Evolutionary conservation across 2,329 filamentous ascomycete genomes (phyloP).

Genomic region (Epichloe glyceriae): DNA sequence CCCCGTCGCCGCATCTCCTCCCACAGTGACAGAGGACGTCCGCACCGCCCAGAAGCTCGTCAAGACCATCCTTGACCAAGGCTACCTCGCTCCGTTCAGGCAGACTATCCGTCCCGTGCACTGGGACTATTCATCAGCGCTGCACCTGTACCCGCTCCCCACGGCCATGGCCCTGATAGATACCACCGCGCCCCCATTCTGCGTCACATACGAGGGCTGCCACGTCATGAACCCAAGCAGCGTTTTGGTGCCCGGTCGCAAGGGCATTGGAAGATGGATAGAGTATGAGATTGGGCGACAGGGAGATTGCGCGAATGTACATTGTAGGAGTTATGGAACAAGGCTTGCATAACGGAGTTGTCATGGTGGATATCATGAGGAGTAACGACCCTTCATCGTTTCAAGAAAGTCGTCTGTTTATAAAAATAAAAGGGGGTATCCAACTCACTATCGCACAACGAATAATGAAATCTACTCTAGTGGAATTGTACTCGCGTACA

Average conservation of each 20-base stretch:
- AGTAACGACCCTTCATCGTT: neutral
- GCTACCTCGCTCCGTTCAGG: slow-evolving; percentile 76
- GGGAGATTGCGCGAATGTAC: slow-evolving; percentile 48
- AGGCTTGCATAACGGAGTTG: neutral
- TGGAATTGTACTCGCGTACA: neutral
- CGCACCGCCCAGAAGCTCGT: slow-evolving; percentile 63
- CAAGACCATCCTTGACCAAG: slow-evolving; percentile 85
- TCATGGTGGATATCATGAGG: neutral
- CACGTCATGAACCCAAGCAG: slow-evolving; percentile 88
- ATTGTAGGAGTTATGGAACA: slow-evolving; percentile 25
- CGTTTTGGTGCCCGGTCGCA: slow-evolving; percentile 55
- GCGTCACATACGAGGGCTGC: slow-evolving; percentile 86
- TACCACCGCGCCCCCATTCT: slow-evolving; percentile 67
- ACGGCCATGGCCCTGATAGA: slow-evolving; percentile 76
- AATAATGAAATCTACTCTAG: neutral
- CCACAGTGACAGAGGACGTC: slow-evolving; percentile 30
- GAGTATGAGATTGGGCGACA: slow-evolving; percentile 65
- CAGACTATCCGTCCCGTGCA: slow-evolving; percentile 67
- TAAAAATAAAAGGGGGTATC: neutral
- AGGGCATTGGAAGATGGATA: slow-evolving; percentile 65
- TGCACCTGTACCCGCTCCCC: slow-evolving; percentile 81
- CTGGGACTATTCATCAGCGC: slow-evolving; percentile 69
- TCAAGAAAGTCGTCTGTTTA: neutral
- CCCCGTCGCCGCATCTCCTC: slow-evolving; percentile 8
- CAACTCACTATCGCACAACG: neutral